Evolutionary conservation across 306 rosid genomes (phyloP), one percentile per base, ranked within the genome.

Genomic region (Vigna trinervia): DNA sequence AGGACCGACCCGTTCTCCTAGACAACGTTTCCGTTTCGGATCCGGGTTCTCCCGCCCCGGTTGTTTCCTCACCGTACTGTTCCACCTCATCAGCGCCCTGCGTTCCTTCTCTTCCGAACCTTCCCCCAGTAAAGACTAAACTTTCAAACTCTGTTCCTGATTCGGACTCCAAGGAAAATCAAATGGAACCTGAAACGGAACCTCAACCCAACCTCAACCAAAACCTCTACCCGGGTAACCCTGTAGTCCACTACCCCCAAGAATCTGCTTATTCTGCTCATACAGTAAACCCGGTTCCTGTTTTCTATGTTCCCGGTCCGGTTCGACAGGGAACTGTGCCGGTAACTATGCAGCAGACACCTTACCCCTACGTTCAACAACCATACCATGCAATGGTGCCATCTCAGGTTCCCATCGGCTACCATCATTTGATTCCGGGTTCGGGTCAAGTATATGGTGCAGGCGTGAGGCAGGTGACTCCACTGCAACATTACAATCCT

Each of bases 41-140:
- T 77, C 97, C 98, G 39, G 94, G 91, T 46, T 96, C 99, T 2
- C 98, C 98, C 2, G 85, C 89, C 71, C 93, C 92, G 60, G 78
- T 69, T 11, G 68, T 46, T 1, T 68, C 94, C 0, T 87, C 93
- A 2, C 88, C 93, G 13, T 89, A 79, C 75, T 84, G 87, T 73
- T 89, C 97, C 12, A 83, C 90, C 1, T 87, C 93, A n/a, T 90
- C 95, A 2, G 88, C 75, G 0, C 85, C 87, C 0, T 68, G 76
- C 19, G 85, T 84, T 0, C 89, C 78, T 1, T 66, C 89, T 32
- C 81, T 92, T 20, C 96, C 88, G 8, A 88, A 83, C 72, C 97
- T 92, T 52, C 97, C 92, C 5, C 97, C 92, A 1, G 96, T 95
- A 9, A 92, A 88, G 82, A 95, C 95, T 48, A 88, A 90, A 65